Evolutionary conservation across 176 grass and related monocot genomes (phyloP).

Genomic region (Puccinellia tenuiflora): DNA sequence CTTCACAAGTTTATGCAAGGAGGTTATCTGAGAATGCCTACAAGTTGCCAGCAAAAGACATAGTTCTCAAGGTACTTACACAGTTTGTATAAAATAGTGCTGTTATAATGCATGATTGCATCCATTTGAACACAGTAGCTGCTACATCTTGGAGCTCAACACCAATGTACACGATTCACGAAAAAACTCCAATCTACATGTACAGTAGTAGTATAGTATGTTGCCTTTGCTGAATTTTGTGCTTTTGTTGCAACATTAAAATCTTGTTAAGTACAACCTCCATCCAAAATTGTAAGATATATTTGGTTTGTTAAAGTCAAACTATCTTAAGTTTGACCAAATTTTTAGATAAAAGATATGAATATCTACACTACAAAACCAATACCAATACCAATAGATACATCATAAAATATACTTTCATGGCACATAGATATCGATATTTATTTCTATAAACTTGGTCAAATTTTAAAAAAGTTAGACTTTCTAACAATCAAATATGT

Average conservation of each 20-base stretch:
- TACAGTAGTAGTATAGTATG: not conserved
- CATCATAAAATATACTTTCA: no score
- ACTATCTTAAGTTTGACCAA: no score
- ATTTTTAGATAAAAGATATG: no score
- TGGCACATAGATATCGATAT: no score
- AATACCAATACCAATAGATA: no score
- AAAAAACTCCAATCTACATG: not conserved
- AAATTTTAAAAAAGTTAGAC: no score
- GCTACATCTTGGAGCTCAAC: not conserved
- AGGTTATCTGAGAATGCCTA: constrained; percentile 7
- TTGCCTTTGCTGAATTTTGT: constrained; percentile 10
- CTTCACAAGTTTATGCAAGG: constrained; percentile 57
- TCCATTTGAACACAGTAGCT: not conserved
- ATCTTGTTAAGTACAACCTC: not conserved
- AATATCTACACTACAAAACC: no score
- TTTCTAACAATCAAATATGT: no score
- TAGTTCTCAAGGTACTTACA: constrained; percentile 28
- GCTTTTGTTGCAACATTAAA: not conserved
- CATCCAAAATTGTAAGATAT: no score
- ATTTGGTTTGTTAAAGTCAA: no score
- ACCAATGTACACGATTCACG: not conserved
- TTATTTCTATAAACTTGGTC: no score
- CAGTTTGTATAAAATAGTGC: not conserved
- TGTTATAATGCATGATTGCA: not conserved
- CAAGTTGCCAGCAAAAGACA: constrained; percentile 32